phyloP scores from a whole-genome alignment of 2,329 filamentous ascomycete species.

The Clonostachys sp. region DNA sequence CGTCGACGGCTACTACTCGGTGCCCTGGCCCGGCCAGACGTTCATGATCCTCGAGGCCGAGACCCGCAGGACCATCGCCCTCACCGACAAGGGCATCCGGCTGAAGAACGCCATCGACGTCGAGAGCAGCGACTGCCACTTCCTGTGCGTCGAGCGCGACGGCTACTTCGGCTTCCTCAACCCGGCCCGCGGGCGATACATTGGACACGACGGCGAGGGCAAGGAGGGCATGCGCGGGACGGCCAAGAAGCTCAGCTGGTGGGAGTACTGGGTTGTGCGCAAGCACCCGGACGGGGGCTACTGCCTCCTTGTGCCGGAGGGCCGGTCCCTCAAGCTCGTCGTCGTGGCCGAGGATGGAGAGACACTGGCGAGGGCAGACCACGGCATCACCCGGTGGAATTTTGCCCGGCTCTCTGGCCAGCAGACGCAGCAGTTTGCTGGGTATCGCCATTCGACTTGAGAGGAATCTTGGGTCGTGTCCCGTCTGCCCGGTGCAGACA shows the following conservation, averaged over 20 bases:
- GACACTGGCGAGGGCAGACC: constrained; percentile 1
- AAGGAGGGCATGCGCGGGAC: neutral
- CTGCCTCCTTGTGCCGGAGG: constrained; percentile 3
- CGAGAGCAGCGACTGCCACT: neutral
- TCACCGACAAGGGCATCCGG: neutral
- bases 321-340: constrained; percentile 3
- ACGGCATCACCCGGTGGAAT: constrained; percentile 5
- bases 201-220: constrained; percentile 2
- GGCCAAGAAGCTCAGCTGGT: neutral
- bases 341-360: neutral
- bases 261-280: constrained; percentile 2
- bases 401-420: neutral
- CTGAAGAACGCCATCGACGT: neutral
- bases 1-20: neutral
- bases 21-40: constrained; percentile 9
- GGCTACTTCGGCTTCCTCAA: constrained; percentile 6
- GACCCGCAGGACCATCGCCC: constrained; percentile 4
- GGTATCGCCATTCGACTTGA: no score
- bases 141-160: constrained; percentile 5
- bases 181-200: constrained; percentile 1
- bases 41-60: constrained; percentile 8
- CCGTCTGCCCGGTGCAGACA: no score
- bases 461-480: no score
- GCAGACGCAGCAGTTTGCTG: no score
- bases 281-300: constrained; percentile 6